These are phyloP conservation scores for Cladorrhinum samala DNA, from an alignment of 495 filamentous ascomycete genomes.

Conservation along the genomic window DNA sequence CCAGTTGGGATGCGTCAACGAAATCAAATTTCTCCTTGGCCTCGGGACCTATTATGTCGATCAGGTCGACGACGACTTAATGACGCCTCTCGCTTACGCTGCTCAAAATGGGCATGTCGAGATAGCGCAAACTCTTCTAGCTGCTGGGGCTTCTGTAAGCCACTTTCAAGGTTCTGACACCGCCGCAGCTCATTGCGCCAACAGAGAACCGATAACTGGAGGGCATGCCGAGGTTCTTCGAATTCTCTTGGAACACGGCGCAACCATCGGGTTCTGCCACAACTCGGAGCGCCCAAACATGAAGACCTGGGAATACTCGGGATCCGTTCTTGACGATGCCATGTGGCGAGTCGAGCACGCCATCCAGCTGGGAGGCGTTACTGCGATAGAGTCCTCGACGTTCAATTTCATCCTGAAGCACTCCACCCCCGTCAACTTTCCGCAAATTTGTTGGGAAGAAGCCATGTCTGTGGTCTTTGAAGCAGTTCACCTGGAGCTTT, in stretches of 20 bases:
- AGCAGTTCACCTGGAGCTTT: background rate
- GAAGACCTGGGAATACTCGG: background rate
- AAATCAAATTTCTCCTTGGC: background rate
- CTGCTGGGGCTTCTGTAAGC: background rate
- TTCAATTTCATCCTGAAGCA: background rate
- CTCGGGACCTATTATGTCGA: background rate
- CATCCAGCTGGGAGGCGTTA: background rate
- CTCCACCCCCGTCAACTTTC: background rate
- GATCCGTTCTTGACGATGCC: background rate
- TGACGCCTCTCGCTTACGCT: background rate
- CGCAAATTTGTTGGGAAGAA: background rate
- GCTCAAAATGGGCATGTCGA: background rate
- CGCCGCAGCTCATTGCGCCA: background rate
- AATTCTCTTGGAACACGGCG: background rate
- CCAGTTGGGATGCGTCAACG: background rate
- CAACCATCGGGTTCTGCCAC: background rate
- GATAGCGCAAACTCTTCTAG: background rate
- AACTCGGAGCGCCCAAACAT: background rate
- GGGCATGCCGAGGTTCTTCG: background rate
- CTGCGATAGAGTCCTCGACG: background rate
- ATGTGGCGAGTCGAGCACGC: background rate
- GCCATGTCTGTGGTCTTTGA: background rate
- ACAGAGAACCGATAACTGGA: background rate
- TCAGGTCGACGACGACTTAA: background rate
- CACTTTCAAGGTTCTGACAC: background rate